Evolutionary conservation across 108 stramenopile species (phyloP), one percentile per base, ranked within the genome.

Genomic region (Nannochloropsis salina): DNA sequence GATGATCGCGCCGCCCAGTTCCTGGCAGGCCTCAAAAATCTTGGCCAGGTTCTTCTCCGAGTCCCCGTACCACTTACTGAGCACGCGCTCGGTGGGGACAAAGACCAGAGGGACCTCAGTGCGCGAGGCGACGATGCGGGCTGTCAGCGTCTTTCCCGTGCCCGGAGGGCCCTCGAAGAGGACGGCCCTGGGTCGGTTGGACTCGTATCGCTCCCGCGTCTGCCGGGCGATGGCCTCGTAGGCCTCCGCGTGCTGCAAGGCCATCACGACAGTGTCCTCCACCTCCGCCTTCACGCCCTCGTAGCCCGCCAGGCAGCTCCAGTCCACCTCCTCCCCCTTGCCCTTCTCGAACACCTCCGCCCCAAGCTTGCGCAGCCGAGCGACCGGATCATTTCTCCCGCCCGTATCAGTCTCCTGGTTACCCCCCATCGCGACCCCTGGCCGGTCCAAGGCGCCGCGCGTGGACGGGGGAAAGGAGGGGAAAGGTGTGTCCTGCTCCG

Each of bases 11-110:
- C 88, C 88, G 9, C 89, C 89, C 40, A 90, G n/a, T 51, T 88
- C 86, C 31, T 90, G 88, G 84, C 90, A 90, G 21, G 89, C 89
- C 42, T 90, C 90, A 45, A 90, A 90, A 9, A 90, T 88, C 5
- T 86, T 87, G 74, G 82, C 80, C 11, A 90, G 51, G 44, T 88
- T 84, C 85, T 90, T 90, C 81, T 90, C 90, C 85, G 86, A 86
- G 42, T 90, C 90, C n/a, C 90, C 90, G 80, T 90, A 90, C 89
- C 89, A 89, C 85, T 89, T 89, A 42, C 86, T 87, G 85, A 88
- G 85, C 12, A 89, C 87, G 80, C 80, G 82, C 47, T 89, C 89
- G 18, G 86, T 86, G 1, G 87, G 88, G 21, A 89, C 44, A 43
- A 86, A 86, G 42, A 89, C 86, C 87, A 89, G 83, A 15, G 89